A percentile compares a stretch with the other conserved stretches of the same genome.
phyloP scores from a whole-genome alignment of 192 early-diverging fungal genomes.

The Backusella australiensis region DNA sequence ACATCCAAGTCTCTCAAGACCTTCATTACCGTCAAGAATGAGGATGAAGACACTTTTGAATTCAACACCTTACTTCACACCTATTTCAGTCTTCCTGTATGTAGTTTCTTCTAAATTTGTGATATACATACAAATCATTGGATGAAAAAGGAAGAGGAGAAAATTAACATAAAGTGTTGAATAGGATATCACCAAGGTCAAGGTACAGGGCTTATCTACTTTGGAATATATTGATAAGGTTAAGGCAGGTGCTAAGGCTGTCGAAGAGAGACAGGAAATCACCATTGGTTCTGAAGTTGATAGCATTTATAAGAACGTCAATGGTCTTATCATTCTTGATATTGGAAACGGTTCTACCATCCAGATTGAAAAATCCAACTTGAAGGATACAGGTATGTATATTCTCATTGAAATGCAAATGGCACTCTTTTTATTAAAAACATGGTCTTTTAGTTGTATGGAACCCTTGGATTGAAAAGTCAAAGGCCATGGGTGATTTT shows the following conservation, averaged over 20 bases:
- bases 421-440: not conserved
- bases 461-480: conserved; percentile 96
- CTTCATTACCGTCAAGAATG: conserved; percentile 73
- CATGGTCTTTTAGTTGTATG: conserved; percentile 66
- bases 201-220: conserved; percentile 67
- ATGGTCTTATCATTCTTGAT: conserved; percentile 38
- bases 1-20: conserved; percentile 69
- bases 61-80: conserved; percentile 95
- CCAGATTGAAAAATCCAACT: conserved; percentile 28
- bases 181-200: conserved; percentile 60
- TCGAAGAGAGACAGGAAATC: conserved; percentile 52
- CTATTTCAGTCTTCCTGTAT: conserved; percentile 73
- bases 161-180: not conserved
- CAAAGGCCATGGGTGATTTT: conserved; percentile 88
- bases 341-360: conserved; percentile 15
- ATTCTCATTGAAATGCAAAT: not conserved
- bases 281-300: conserved; percentile 76
- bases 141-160: not conserved
- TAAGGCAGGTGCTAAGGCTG: conserved; percentile 27
- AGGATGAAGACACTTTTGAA: conserved; percentile 62
- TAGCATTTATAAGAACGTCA: conserved; percentile 77
- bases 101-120: not conserved
- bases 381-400: conserved; percentile 39
- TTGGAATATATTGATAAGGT: conserved; percentile 74
- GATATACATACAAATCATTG: not conserved